Base-by-base conservation (phyloP, 371 early-diverging fungal genomes). In the Haplosporangium sp. region DNA sequence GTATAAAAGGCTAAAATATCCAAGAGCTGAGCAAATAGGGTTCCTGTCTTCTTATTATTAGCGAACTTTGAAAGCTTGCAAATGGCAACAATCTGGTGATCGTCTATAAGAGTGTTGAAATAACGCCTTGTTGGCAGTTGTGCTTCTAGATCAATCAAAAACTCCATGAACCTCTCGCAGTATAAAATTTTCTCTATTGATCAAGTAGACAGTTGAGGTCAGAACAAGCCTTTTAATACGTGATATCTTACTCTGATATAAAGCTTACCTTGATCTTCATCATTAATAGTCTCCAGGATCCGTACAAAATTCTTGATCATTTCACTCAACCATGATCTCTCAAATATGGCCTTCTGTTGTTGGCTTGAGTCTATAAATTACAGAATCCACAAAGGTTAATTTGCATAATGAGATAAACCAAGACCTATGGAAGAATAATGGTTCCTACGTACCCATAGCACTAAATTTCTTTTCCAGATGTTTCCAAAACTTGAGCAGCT, bases 51-150 rank as follows among this genome's bases (percentile, higher is more conserved):
- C 45, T 86, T 69, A 19, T 89, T 84, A 40, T 72, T 82, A 42
- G 84, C 88, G 39, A 94, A 85, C 4, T 86, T 85, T 47, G 93
- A 88, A 53, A 85, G 67, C 63, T 84, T 82, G 63, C 90, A 88
- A 15, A 92, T 83, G 10, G 89, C 86, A 4, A 93, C 82, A 40
- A 97, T 73, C 50, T 95, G 89, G 71, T 93, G 94, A 72, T 98
- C 98, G 17, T 91, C 87, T 37, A 98, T 67, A 8, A 98, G 66
- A 1, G 90, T 86, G 69, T 94, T 92, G 72, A 97, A 89, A 74
- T 89, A 96, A 60, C 98, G 91, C 40, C 98, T 92, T 0, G 98
- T 97, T 2, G 97, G 93, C 40, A 97, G 82, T 84, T 97, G 98
- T 17, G 94, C 86, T 72, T 92, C 91, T 34, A 98, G 82, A 71